Evolutionary conservation across 352 stramenopile species (phyloP), one percentile per base, ranked within the genome.

Genomic region (Ophiocytium majus): DNA sequence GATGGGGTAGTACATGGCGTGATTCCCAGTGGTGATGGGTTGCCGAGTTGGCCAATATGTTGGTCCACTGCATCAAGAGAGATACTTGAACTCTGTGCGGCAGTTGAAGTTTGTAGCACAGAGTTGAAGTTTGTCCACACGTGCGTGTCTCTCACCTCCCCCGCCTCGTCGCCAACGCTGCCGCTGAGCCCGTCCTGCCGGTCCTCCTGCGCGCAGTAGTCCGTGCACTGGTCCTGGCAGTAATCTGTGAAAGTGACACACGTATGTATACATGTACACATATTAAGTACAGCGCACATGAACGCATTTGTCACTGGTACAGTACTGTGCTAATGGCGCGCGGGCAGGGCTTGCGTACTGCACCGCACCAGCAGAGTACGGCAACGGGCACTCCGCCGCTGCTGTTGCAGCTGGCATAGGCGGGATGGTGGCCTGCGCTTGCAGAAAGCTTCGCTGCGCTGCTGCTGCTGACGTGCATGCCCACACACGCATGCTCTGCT

Each of bases 171-270:
- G 75, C 34, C n/a, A 5, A 80, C 75, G 28, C 75, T 80, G 75
- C 75, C 75, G 37, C 28, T 57, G n/a, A 80, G 75, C 28, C 75
- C 75, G 63, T 80, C 75, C 23, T 50, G 5, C 1, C 75, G 75
- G 63, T 80, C 37, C 1, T 50, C 37, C 75, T 80, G 34, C 63
- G 75, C 75, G 23, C 75, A 80, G 34, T 80, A 80, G 75, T 80
- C 75, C n/a, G 28, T 80, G 75, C 75, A 80, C 34, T 63, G 5
- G 34, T 57, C n/a, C 37, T 80, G 17, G 75, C 75, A 80, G 75
- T 80, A 80, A 5, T 80, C 28, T 80, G n/a, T 57, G 43, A 57
- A 57, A 57, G 43, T 57, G 43, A 57, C 31, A 23, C 63, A 34
- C 9, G 28, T 75, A 31, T 75, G n/a, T 80, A 1, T 63, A 10